Conservation (phyloP, 1,139 yeast species). For the Wickerhamomyces sp. region DNA sequence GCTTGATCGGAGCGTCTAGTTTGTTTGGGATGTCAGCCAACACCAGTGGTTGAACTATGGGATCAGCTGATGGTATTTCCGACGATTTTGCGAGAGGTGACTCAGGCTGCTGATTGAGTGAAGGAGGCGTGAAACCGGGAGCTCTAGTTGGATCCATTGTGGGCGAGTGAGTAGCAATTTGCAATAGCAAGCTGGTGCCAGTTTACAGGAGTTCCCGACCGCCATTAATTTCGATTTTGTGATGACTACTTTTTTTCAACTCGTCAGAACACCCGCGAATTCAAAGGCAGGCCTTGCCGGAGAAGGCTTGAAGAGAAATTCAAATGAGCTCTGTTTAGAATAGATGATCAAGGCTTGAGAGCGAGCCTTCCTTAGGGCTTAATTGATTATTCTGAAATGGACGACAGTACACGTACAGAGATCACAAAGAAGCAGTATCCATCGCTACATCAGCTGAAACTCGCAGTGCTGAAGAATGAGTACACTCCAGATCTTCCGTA, state of each 20-base stretch:
- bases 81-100: constrained; percentile 69
- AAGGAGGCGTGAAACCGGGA: constrained; percentile 72
- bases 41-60: constrained; percentile 63
- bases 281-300: no score
- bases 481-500: constrained; percentile 12
- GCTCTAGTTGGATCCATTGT: constrained; percentile 80
- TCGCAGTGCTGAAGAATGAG: constrained; percentile 19
- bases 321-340: no score
- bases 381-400: no score
- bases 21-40: constrained; percentile 69
- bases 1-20: constrained; percentile 70
- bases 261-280: no score
- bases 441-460: constrained; percentile 13
- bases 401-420: constrained; percentile 8
- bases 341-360: no score
- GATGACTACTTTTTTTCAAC: no score
- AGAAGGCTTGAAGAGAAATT: no score
- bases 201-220: no score
- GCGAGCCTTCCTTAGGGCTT: no score
- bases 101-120: constrained; percentile 46
- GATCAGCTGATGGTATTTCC: constrained; percentile 68
- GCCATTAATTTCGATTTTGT: neutral
- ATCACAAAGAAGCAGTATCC: constrained; percentile 16
- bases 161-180: no score
- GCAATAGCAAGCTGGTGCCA: no score